A percentile compares a stretch with the other conserved stretches of the same genome.
Evolutionary conservation across 306 rosid genomes (phyloP).

Genomic region (Senna siamea): DNA sequence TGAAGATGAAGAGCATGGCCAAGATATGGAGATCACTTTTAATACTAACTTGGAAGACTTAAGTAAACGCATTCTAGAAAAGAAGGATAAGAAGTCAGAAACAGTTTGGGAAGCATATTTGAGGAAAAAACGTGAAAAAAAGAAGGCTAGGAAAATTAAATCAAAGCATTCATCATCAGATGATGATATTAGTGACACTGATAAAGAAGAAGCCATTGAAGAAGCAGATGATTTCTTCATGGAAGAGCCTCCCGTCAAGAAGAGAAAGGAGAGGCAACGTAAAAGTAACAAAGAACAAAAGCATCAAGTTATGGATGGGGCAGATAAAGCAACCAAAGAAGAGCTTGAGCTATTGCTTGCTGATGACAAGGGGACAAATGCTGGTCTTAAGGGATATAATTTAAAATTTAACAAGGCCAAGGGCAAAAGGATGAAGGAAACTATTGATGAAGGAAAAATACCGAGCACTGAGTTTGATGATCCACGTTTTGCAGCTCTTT

Average conservation of each 20-base stretch:
- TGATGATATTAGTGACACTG: slow-evolving; percentile 65
- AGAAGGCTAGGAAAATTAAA: slow-evolving; percentile 66
- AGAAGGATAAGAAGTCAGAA: slow-evolving; percentile 76
- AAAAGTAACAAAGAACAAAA: slow-evolving; percentile 42
- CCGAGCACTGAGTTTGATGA: slow-evolving; percentile 66
- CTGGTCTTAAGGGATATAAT: slow-evolving; percentile 72
- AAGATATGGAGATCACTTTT: slow-evolving; percentile 95
- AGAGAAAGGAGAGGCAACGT: slow-evolving; percentile 49
- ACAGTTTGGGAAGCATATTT: slow-evolving; percentile 83
- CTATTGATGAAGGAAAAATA: slow-evolving; percentile 65
- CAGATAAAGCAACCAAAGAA: slow-evolving; percentile 64
- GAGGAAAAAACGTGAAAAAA: slow-evolving; percentile 72
- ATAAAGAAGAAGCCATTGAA: slow-evolving; percentile 56
- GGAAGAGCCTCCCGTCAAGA: slow-evolving; percentile 68
- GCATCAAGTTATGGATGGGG: slow-evolving; percentile 44
- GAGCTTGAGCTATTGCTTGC: slow-evolving; percentile 96
- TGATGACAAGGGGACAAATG: slow-evolving; percentile 67
- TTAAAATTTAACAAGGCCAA: slow-evolving; percentile 65
- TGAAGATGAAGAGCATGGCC: slow-evolving; percentile 59
- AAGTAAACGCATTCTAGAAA: slow-evolving; percentile 80
- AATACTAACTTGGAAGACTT: slow-evolving; percentile 86
- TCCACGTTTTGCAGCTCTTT: slow-evolving; percentile 78
- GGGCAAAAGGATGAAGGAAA: slow-evolving; percentile 63
- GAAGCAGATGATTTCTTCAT: slow-evolving; percentile 78
- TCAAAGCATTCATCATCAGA: slow-evolving; percentile 61